phyloP scores from a whole-genome alignment of 306 rosid species.

The Aeschynomene evenia region DNA sequence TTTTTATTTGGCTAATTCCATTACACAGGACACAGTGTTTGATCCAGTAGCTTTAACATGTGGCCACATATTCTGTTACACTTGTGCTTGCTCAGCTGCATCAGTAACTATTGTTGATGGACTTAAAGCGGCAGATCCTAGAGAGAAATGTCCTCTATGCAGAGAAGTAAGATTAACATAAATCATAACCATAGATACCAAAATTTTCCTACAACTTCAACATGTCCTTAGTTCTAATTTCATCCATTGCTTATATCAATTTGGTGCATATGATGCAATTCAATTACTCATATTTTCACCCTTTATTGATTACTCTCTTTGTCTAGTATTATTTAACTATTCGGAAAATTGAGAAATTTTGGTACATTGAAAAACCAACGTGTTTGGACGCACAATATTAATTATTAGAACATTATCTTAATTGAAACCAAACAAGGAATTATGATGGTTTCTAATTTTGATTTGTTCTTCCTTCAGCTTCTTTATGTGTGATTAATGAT shows the following conservation, averaged over 20 bases:
- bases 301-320: no score
- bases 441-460: neutral
- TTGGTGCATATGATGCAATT: neutral
- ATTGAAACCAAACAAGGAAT: neutral
- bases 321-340: no score
- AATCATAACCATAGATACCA: neutral
- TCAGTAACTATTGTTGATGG: conserved; percentile 75
- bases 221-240: neutral
- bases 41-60: conserved; percentile 88
- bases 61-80: conserved; percentile 89
- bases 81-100: conserved; percentile 88
- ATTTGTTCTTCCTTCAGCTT: neutral
- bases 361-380: no score
- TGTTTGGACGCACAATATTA: no score
- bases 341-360: no score
- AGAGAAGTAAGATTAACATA: conserved; percentile 66
- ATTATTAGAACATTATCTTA: neutral
- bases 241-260: neutral
- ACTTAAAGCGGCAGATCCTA: conserved; percentile 54
- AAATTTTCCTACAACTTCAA: neutral
- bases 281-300: neutral
- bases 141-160: conserved; percentile 83
- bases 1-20: neutral
- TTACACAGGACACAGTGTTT: conserved; percentile 80
- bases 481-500: neutral